phyloP scores from a whole-genome alignment of 768 basidiomycete species.

The Trametes maxima region DNA sequence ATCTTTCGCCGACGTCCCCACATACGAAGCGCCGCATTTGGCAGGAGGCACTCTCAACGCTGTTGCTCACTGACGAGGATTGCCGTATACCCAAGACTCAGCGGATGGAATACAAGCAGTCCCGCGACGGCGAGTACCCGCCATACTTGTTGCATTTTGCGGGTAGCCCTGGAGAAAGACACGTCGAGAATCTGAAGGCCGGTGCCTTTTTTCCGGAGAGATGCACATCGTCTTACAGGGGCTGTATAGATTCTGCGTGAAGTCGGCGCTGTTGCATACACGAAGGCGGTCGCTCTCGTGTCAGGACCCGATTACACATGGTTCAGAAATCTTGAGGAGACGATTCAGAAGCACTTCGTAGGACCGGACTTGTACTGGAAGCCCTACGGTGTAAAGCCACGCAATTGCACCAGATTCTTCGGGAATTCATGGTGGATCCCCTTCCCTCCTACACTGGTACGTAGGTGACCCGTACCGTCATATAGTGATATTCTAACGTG shows the following conservation, averaged over 20 bases:
- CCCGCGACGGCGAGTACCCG: slow-evolving; percentile 58
- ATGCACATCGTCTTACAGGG: background rate
- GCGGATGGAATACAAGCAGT: slow-evolving; percentile 59
- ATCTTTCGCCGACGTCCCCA: slow-evolving; percentile 54
- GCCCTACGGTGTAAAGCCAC: slow-evolving; percentile 32
- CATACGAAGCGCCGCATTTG: slow-evolving; percentile 74
- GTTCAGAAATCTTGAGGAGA: slow-evolving; percentile 49
- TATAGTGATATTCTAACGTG: background rate
- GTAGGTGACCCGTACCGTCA: slow-evolving; percentile 19
- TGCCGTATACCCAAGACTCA: slow-evolving; percentile 62
- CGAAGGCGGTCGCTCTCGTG: slow-evolving; percentile 49
- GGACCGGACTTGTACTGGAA: slow-evolving; percentile 81
- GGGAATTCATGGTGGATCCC: slow-evolving; percentile 83
- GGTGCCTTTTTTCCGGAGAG: background rate
- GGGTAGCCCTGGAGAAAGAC: slow-evolving; percentile 68
- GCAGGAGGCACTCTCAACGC: slow-evolving; percentile 73
- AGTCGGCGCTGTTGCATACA: slow-evolving; percentile 59
- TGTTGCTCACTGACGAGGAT: slow-evolving; percentile 62
- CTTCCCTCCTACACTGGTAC: slow-evolving; percentile 71
- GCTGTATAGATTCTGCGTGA: slow-evolving; percentile 66
- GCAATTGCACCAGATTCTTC: slow-evolving; percentile 54
- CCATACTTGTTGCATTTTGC: slow-evolving; percentile 69
- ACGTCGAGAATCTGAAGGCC: slow-evolving; percentile 80
- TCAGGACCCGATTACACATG: slow-evolving; percentile 51
- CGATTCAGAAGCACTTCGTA: slow-evolving; percentile 57